Evolutionary conservation across 176 grass and related monocot species (phyloP), one percentile per base, ranked within the genome.

Genomic region (Zoysia pacifica): DNA sequence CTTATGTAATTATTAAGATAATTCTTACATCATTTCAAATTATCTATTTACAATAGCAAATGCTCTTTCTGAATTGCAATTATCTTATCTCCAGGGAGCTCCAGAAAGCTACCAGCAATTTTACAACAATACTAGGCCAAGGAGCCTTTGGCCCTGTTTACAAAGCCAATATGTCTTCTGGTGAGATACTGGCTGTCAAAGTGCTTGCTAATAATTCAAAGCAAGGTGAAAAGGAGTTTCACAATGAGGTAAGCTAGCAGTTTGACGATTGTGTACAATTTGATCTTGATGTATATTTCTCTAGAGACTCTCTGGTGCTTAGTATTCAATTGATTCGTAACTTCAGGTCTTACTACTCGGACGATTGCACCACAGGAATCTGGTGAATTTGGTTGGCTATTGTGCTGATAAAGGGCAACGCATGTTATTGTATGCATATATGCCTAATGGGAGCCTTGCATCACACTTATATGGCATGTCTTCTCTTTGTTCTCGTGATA

Each of bases 301-400:
- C 50, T 49, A 70, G 20, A 61, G 84, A 81, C 53, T 79, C 37
- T 19, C 2, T 4, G 3, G 75, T 84, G 20, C 53, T 79, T 83
- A 49, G 61, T 70, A 77, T 79, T 65, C 73, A 12, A 74, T 78
- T 47, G 39, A 67, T 20, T 77, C 40, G 78, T 72, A 75, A 89
- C 85, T 88, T 73, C 60, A 95, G 96, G 96, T 99, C 56, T 68
- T 91, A 65, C 92, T 99, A 83, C 92, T 99, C 72, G 92, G 96
- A 54, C 87, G 96, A 52, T 86, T 99, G 69, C 96, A 99, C 81
- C 96, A 99, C 59, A 89, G 96, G 80, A 95, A 99, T 77, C 90
- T 99, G 83, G 92, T 99, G 9, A 99, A 99, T 89, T 89, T 99
- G 90, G 88, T 99, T 70, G 96, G 96, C 16, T 99, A 99, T 83